Evolutionary conservation across 2,329 filamentous ascomycete genomes (phyloP), one percentile per base, ranked within the genome.

Genomic region (Alternaria atra): DNA sequence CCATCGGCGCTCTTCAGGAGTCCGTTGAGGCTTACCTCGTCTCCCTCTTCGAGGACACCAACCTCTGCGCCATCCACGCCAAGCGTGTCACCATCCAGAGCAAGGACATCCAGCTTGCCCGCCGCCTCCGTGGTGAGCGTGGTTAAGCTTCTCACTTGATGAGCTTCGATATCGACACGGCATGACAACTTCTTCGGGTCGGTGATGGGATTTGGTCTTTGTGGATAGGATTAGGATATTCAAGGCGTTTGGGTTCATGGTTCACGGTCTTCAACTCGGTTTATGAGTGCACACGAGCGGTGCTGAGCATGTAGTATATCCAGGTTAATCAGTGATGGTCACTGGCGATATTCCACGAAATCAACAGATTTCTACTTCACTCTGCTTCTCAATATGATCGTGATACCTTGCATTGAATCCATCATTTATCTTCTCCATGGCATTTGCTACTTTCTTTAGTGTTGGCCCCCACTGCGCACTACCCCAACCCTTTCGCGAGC

Each of bases 21-120:
- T 93, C 94, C 13, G 89, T 94, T n/a, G 94, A 98, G 82, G 94
- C 94, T 5, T 98, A 97, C 80, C 86, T 98, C 70, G 91, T 98
- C 60, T 94, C 97, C 76, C 84, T 98, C n/a, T 97, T 98, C 76
- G 94, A 97, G 79, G 93, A 97, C 80, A 92, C 92, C 67, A 97
- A 98, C 82, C 86, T 98, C 42, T 97, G 94, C 82, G 95, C 94
- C 65, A 94, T 98, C 72, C 94, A 98, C 81, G 95, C 94, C 64
- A 97, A 97, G 84, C 87, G 94, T 77, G 93, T 98, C 54, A 98
- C 94, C 39, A 97, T 97, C 72, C 82, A 97, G 92, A 93, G 95
- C 80, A 97, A 97, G 83, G 95, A 98, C 80, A 97, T 99, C 72
- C 94, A 97, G 82, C 86, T 98, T 62, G 94, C 94, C 68, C 83